Percentiles rank a stretch among this genome's conserved stretches.
Evolutionary conservation across 177 flowering plant species (phyloP).

Genomic region (Tripterygium wilfordii): DNA sequence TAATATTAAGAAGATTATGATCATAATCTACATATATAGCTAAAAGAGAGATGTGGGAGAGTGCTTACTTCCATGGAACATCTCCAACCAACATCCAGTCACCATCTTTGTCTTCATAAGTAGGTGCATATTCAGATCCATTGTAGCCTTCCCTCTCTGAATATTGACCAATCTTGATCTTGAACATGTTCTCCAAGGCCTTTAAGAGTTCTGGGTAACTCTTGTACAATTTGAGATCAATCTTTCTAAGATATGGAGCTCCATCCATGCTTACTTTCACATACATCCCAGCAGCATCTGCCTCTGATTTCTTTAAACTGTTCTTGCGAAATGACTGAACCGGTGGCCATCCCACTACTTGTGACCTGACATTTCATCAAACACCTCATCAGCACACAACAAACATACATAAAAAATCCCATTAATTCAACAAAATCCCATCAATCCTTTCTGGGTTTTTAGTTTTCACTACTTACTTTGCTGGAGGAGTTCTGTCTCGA

Average conservation of each 20-base stretch:
- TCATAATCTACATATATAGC: too few relatives aligned
- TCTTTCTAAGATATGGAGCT: conserved; percentile 53
- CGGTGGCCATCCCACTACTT: conserved; percentile 56
- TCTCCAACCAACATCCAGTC: conserved; percentile 73
- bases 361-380: too few relatives aligned
- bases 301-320: conserved; percentile 30
- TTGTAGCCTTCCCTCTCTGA: conserved; percentile 46
- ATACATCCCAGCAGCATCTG: conserved; percentile 28
- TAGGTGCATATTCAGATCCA: conserved; percentile 44
- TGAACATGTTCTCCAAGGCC: conserved; percentile 52
- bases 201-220: conserved; percentile 42
- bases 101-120: conserved; percentile 63
- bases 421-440: too few relatives aligned
- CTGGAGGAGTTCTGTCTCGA: conserved; percentile 23
- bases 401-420: too few relatives aligned
- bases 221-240: conserved; percentile 42
- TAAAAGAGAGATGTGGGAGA: not conserved
- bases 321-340: conserved; percentile 37
- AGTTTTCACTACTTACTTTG: conserved; percentile 55
- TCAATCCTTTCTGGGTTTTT: too few relatives aligned
- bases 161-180: conserved; percentile 34
- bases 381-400: too few relatives aligned
- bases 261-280: conserved; percentile 64
- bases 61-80: conserved; percentile 66
- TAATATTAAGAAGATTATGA: too few relatives aligned